Percentiles rank a stretch among this genome's conserved stretches.
These are phyloP conservation scores for Psilocybe cubensis DNA, from an alignment of 768 basidiomycete genomes.

Conservation along the genomic window DNA sequence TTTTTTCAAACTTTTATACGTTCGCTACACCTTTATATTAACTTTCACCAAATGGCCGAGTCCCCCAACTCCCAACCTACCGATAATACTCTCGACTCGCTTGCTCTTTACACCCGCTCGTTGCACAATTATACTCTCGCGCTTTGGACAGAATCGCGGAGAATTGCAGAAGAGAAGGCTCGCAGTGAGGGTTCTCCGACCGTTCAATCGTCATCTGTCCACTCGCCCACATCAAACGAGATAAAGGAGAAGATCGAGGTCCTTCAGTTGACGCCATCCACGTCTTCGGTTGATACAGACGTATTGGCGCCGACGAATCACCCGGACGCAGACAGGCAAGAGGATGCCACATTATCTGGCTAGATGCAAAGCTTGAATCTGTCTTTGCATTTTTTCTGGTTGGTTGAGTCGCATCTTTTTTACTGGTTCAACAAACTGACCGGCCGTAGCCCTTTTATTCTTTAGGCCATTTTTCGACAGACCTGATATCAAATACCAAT, in stretches of 20 bases:
- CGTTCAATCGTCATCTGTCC: not conserved
- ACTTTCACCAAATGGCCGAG: conserved; percentile 14
- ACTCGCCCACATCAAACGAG: not conserved
- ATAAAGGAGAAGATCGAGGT: not conserved
- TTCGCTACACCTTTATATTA: conserved; percentile 4
- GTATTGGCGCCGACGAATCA: not conserved
- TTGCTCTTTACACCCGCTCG: conserved; percentile 63
- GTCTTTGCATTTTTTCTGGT: not conserved
- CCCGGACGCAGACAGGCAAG: not conserved
- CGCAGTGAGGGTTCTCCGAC: conserved; percentile 28
- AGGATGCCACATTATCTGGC: not conserved
- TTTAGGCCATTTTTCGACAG: not conserved
- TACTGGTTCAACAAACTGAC: not conserved
- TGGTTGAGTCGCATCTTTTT: not conserved
- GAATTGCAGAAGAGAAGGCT: conserved; percentile 55
- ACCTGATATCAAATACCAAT: not conserved
- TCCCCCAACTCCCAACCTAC: conserved; percentile 17
- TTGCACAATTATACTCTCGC: conserved; percentile 69
- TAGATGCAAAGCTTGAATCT: too few relatives aligned
- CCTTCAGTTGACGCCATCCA: not conserved
- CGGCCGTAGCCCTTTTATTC: not conserved
- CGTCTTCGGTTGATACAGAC: not conserved
- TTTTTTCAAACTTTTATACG: not conserved
- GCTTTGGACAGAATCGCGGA: conserved; percentile 70
- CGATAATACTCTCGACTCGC: conserved; percentile 37